A percentile compares a stretch with the other conserved stretches of the same genome.
These are phyloP conservation scores for Helotiales sp. DNA, from an alignment of 2,329 filamentous ascomycete species.

Conservation along the genomic window DNA sequence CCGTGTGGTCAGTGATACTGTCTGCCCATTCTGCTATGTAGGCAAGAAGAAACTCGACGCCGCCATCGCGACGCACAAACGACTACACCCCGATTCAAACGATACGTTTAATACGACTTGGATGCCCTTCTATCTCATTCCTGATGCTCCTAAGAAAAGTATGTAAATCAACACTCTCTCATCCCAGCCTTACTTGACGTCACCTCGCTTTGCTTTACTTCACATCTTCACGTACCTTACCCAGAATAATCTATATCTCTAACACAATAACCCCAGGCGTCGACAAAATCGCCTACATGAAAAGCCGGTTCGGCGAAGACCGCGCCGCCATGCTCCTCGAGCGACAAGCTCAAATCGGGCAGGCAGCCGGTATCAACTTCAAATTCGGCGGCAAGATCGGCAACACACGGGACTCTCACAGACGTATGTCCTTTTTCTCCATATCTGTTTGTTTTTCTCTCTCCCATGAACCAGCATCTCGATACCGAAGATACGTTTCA, in stretches of 20 bases:
- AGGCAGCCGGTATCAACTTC: constrained; percentile 73
- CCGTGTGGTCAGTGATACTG: constrained; percentile 78
- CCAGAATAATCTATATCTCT: too few relatives aligned
- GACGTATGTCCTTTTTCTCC: too few relatives aligned
- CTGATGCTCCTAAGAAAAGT: constrained; percentile 59
- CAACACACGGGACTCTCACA: constrained; percentile 80
- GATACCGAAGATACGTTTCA: too few relatives aligned
- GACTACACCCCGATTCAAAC: constrained; percentile 61
- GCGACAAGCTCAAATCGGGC: constrained; percentile 62
- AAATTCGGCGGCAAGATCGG: constrained; percentile 73
- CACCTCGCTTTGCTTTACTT: too few relatives aligned
- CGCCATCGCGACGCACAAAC: constrained; percentile 71
- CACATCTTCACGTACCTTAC: too few relatives aligned
- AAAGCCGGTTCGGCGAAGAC: constrained; percentile 66
- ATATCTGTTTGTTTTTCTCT: too few relatives aligned
- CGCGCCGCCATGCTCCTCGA: constrained; percentile 61
- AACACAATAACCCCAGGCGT: too few relatives aligned
- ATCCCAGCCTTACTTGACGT: too few relatives aligned
- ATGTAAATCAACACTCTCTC: too few relatives aligned
- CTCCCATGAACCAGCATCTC: too few relatives aligned
- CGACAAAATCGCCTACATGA: constrained; percentile 62
- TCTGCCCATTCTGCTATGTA: constrained; percentile 82
- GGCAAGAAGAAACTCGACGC: constrained; percentile 76
- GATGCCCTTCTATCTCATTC: constrained; percentile 82
- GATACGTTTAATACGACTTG: constrained; percentile 78